phyloP scores from a whole-genome alignment of 805 yeast genomes.

The Saccharomycopsis javanensis region DNA sequence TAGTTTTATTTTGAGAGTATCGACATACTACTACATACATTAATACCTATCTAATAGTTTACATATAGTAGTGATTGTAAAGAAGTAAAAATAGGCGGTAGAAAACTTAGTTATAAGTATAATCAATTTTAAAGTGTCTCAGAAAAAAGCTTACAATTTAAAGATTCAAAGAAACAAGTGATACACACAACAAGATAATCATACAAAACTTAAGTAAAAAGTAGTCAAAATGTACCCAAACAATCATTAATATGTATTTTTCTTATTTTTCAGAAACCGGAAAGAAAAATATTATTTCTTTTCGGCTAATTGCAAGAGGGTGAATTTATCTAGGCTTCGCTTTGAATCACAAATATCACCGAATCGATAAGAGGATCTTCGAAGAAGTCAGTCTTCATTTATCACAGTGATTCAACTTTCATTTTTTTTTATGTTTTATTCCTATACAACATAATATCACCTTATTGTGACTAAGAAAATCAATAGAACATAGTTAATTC shows the following conservation, averaged over 20 bases:
- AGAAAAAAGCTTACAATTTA: too few relatives aligned
- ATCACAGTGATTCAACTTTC: neutral
- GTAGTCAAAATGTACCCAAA: conserved; percentile 5
- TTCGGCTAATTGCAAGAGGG: neutral
- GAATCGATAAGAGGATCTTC: conserved; percentile 36
- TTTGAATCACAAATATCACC: conserved; percentile 39
- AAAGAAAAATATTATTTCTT: neutral
- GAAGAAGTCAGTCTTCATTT: conserved; percentile 32
- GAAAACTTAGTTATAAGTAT: too few relatives aligned
- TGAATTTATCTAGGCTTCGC: conserved; percentile 34
- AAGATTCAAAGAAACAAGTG: too few relatives aligned
- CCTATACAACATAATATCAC: neutral
- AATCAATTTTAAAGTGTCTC: too few relatives aligned
- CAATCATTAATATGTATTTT: neutral
- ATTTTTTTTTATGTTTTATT: neutral
- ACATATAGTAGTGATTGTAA: too few relatives aligned
- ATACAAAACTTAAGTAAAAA: neutral
- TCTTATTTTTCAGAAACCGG: neutral
- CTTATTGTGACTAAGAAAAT: neutral
- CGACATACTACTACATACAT: too few relatives aligned
- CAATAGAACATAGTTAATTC: neutral
- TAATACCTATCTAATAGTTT: too few relatives aligned
- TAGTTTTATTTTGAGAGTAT: too few relatives aligned
- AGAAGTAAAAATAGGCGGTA: too few relatives aligned
- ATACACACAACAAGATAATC: neutral